These are phyloP conservation scores for Colletotrichum sidae DNA, from an alignment of 2,329 filamentous ascomycete species.

Conservation along the genomic window DNA sequence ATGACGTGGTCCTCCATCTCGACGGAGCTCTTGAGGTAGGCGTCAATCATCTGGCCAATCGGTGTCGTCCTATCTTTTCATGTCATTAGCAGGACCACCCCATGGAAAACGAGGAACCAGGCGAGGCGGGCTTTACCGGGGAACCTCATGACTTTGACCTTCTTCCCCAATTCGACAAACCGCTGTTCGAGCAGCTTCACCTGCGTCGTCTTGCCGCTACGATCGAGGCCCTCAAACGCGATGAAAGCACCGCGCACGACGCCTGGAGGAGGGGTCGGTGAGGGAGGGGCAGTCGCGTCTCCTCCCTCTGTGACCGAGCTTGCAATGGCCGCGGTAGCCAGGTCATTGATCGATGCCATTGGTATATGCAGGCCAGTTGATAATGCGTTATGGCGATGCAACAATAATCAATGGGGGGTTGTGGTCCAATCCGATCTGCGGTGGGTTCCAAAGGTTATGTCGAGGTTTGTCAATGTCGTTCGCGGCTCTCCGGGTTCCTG, in stretches of 20 bases:
- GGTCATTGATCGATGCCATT: conserved; percentile 63
- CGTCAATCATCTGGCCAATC: conserved; percentile 88
- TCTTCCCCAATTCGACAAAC: conserved; percentile 60
- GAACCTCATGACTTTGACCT: conserved; percentile 67
- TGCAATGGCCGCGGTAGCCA: conserved; percentile 60
- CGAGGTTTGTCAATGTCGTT: too few relatives aligned
- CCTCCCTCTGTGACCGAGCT: conserved; percentile 45
- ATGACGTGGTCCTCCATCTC: conserved; percentile 89
- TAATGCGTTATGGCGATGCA: too few relatives aligned
- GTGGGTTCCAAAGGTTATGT: too few relatives aligned
- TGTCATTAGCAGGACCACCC: conserved; percentile 5
- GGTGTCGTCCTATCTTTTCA: conserved; percentile 79
- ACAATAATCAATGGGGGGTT: too few relatives aligned
- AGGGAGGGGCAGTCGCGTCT: conserved; percentile 10
- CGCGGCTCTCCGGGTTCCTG: too few relatives aligned
- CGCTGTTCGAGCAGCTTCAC: conserved; percentile 74
- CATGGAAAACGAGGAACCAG: background rate
- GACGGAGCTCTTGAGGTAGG: conserved; percentile 78
- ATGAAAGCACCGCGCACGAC: conserved; percentile 76
- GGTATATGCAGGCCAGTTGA: background rate
- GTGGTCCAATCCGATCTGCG: too few relatives aligned
- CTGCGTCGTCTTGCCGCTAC: conserved; percentile 93
- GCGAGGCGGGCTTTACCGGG: conserved; percentile 57
- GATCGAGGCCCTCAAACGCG: conserved; percentile 88
- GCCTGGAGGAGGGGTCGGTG: conserved; percentile 15